Evolutionary conservation across 345 rosid species (phyloP), one percentile per base, ranked within the genome.

Genomic region (Sisymbrium irio): DNA sequence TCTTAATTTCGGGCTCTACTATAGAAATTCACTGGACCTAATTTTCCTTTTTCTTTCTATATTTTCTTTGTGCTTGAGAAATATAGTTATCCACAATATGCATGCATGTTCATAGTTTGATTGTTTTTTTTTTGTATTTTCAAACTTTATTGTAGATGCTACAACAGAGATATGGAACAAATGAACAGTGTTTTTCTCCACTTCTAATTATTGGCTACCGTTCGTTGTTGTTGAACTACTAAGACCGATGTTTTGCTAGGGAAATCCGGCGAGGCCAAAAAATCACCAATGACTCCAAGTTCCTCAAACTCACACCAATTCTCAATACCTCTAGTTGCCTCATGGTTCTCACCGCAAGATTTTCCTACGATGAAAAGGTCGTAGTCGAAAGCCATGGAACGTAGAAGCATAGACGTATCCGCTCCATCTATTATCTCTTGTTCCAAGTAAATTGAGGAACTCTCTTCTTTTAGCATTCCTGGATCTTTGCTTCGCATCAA

Each of bases 281-380:
- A 54, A 69, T 89, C 94, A 14, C 91, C 88, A 10, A 89, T 40
- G 15, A 78, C 17, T 10, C 94, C 94, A 32, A 89, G 80, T 75
- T 89, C 91, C 0, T 87, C 87, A 44, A 85, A 75, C 62, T 89
- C 94, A 18, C 75, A 83, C 94, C 91, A 89, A 51, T 70, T 58
- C n/a, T 81, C 74, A n/a, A 89, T 62, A 72, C 69, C 27, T 71
- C 44, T 30, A 63, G 84, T 8, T 64, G 81, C 81, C 3, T 75
- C 79, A 1, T 74, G 77, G 12, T 66, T 72, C 17, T 75, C 49
- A 0, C 81, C 83, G 0, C 74, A 46, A 0, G 85, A 59, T 74
- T 83, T 82, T 30, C 94, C 94, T 9, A 84, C 83, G 0, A 89
- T 36, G 56, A 87, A 74, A 44, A 87, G 75, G 28, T 84, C 76